Base-by-base conservation (phyloP, 805 yeast genomes). In the Metschnikowia orientalis region DNA sequence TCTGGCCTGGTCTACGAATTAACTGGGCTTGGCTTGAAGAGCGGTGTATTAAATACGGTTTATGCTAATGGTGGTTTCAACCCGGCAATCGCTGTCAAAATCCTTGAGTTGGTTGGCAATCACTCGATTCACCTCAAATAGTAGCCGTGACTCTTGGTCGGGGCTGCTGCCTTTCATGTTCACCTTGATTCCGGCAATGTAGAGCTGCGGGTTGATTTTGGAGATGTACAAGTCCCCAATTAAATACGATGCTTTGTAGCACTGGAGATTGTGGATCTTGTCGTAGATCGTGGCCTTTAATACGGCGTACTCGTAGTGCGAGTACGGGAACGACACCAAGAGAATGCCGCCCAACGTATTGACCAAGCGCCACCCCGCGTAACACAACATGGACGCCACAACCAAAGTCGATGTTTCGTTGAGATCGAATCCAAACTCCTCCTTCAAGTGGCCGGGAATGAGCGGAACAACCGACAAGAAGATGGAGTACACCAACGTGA, bases 131-230 rank as follows among this genome's bases (percentile, higher is more conserved):
- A 72, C 57, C 37, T 77, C 77, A 38, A 66, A 69, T 26, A 82
- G 53, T 20, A 83, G 48, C 19, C 65, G 57, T 1, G 75, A 55
- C 51, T 82, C 90, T 28, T 81, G 88, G 35, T 81, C 85, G 41
- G 75, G 75, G 4, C 82, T 73, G 1, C 80, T 83, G n/a, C 89
- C 89, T 28, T 61, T 56, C 81, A 83, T 77, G 13, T 54, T 56
- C 3, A 83, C 44, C 35, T 63, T 69, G 11, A 80, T 41, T 3
- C 85, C 69, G 2, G 79, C 73, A 15, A 83, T 67, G 44, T 69
- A 76, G 4, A 80, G 57, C 38, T 69, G 71, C 50, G 77, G 75
- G 50, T 79, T 82, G 23, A 81, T 79, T 44, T 80, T 77, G 3
- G 82, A 69, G 5, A 83, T 59, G 31, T 73, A 61, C 6, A 82